These are phyloP conservation scores for Neopestalotiopsis sp. DNA, from an alignment of 2,329 filamentous ascomycete species.

Conservation along the genomic window DNA sequence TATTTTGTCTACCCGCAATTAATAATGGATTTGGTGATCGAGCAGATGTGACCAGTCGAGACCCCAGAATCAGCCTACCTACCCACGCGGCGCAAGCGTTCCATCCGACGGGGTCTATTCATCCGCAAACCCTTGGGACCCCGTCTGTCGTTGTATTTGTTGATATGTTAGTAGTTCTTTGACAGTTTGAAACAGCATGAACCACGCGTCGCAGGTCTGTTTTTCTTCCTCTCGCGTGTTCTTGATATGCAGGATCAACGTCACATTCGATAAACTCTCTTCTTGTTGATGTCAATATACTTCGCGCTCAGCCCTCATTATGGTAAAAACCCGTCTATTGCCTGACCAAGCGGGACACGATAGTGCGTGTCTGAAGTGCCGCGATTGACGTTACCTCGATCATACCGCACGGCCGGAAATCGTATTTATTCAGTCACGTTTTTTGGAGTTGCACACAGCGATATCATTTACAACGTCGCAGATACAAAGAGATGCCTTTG, in stretches of 20 bases:
- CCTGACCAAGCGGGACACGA: not conserved
- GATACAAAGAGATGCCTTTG: no score
- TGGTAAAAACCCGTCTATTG: not conserved
- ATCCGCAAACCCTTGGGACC: not conserved
- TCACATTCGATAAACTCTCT: not conserved
- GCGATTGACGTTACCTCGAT: no score
- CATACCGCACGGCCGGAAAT: no score
- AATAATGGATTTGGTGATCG: constrained; percentile 1
- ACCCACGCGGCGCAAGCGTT: not conserved
- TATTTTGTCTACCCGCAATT: not conserved
- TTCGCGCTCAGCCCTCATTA: not conserved
- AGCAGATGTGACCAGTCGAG: not conserved
- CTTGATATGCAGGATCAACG: not conserved
- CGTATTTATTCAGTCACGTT: no score
- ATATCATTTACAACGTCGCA: no score
- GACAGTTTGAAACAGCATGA: not conserved
- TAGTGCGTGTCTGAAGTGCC: not conserved
- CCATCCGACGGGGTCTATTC: not conserved
- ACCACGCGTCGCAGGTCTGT: not conserved
- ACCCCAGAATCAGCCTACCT: not conserved
- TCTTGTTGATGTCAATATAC: not conserved
- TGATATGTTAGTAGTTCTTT: not conserved
- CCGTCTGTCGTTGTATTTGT: no score
- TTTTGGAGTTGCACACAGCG: no score
- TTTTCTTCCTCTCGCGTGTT: not conserved